Evolutionary conservation across 176 grass and related monocot species (phyloP), one percentile per base, ranked within the genome.

Genomic region (Musa troglodytarum): DNA sequence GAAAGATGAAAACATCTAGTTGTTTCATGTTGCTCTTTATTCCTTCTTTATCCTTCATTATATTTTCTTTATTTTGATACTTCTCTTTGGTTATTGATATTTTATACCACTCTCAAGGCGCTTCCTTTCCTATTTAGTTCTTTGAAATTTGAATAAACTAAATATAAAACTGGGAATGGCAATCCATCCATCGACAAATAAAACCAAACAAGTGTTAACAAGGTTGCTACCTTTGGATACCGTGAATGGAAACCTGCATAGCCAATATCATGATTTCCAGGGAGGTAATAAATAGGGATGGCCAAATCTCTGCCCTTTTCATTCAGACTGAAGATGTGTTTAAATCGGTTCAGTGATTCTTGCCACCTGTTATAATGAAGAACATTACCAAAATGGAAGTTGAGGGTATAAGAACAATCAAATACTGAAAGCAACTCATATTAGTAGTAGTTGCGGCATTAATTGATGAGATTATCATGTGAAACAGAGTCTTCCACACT

Each of bases 251-350:
- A 87, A 82, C 76, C 83, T 65, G 86, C 77, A 82, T 93, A 98
- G 51, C 94, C 94, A 68, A 93, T 89, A 86, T 98, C 94, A 74
- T 93, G 94, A 89, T 98, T 98, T 83, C 94, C 94, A 78, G 90
- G 87, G 81, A 98, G 88, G 69, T 93, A 91, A 77, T 89, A 90
- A 73, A 89, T 34, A 80, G 90, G 94, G 74, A 83, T 83, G 52
- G 74, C 61, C 16, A 80, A 73, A 81, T 79, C 82, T 78, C 71
- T 85, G 68, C 54, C 85, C 54, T 91, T 85, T 54, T 87, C 90
- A 82, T 83, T 87, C 79, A 87, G 55, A 75, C 88, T 86, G 87
- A 93, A 93, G 81, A 97, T 91, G 85, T 97, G 89, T 65, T 90
- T 93, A 85, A 97, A 97, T 58, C 94, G 83, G 62, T 71, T 91